A percentile compares a stretch with the other conserved stretches of the same genome.
Evolutionary conservation across 768 basidiomycete species (phyloP).

Genomic region (Pleurotus cornucopiae): DNA sequence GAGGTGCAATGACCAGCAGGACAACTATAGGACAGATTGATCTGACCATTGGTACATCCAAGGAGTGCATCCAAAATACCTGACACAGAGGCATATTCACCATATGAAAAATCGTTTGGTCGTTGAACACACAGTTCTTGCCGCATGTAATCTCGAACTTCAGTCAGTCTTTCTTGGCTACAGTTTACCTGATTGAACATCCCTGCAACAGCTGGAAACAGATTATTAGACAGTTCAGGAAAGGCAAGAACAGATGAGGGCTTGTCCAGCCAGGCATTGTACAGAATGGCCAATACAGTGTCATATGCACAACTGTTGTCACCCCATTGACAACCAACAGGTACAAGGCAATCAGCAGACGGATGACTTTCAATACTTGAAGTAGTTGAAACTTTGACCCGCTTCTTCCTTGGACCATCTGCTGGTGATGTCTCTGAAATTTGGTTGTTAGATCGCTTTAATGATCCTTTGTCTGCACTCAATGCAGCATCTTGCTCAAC

Average conservation of each 20-base stretch:
- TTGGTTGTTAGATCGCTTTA: not conserved
- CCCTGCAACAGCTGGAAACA: not conserved
- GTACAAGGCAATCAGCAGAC: not conserved
- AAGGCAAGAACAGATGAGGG: constrained; percentile 1
- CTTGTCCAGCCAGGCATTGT: constrained; percentile 15
- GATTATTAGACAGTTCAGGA: not conserved
- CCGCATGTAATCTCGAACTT: not conserved
- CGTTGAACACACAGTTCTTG: not conserved
- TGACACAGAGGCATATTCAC: not conserved
- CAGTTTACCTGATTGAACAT: not conserved
- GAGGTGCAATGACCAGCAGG: not conserved
- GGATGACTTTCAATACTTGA: not conserved
- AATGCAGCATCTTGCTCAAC: not conserved
- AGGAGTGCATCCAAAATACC: not conserved
- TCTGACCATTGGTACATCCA: not conserved
- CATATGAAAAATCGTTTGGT: not conserved
- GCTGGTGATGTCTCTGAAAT: no score
- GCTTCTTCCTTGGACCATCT: not conserved
- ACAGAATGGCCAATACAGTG: constrained; percentile 18
- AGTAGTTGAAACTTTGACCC: not conserved
- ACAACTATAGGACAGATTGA: not conserved
- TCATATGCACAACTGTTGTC: constrained; percentile 29
- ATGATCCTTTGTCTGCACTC: not conserved
- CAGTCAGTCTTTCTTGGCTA: not conserved
- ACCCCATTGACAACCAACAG: constrained; percentile 15